Evolutionary conservation across 2,329 filamentous ascomycete genomes (phyloP).

Genomic region (Pseudogymnoascus sp.): DNA sequence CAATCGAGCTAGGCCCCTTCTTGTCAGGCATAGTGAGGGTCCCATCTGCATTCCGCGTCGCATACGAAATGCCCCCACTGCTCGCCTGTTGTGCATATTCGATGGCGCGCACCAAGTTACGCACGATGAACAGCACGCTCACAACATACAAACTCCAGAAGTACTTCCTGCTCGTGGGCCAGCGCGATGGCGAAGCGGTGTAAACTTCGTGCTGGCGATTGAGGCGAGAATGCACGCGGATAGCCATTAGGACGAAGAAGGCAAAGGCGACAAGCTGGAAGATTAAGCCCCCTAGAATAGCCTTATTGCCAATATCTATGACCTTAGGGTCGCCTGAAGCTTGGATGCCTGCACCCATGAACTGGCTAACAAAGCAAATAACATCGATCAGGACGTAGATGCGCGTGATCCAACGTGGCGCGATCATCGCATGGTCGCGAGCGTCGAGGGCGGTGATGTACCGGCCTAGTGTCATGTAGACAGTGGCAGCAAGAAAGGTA

Average conservation of each 20-base stretch:
- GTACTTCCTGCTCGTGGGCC: background rate
- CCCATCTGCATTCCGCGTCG: background rate
- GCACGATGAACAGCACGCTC: slow-evolving; percentile 2
- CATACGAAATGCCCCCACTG: slow-evolving; percentile 4
- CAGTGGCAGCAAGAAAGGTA: slow-evolving; percentile 35
- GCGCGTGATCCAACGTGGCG: slow-evolving; percentile 38
- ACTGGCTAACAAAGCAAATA: slow-evolving; percentile 38
- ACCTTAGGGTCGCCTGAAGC: slow-evolving; percentile 6
- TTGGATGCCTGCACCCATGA: slow-evolving; percentile 7
- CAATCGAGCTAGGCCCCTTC: background rate
- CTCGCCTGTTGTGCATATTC: background rate
- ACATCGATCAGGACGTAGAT: slow-evolving; percentile 44
- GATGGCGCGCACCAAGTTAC: slow-evolving; percentile 10
- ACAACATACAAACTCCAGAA: background rate
- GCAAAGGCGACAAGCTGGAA: slow-evolving; percentile 43
- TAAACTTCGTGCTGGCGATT: background rate
- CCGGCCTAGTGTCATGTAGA: slow-evolving; percentile 40
- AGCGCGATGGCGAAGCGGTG: background rate
- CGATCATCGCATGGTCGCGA: slow-evolving; percentile 35
- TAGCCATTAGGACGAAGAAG: slow-evolving; percentile 34
- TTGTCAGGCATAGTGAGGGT: background rate
- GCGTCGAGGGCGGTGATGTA: slow-evolving; percentile 33
- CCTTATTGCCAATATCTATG: slow-evolving; percentile 30
- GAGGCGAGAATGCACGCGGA: background rate
- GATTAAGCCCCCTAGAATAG: slow-evolving; percentile 41